phyloP scores from a whole-genome alignment of 257 asterid genomes.

The Primulina tabacum region DNA sequence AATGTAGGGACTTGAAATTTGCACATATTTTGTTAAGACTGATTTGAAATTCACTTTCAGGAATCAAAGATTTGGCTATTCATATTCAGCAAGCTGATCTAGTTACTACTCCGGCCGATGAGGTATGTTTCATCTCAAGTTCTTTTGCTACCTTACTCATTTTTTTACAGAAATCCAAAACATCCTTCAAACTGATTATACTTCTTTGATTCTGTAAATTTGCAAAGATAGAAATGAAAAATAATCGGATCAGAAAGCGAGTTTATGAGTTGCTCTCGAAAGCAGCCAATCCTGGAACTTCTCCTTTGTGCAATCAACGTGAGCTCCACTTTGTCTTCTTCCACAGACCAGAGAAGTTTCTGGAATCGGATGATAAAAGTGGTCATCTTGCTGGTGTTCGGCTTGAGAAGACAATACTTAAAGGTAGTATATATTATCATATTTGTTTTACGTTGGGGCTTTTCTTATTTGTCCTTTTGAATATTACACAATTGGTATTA shows the following conservation, averaged over 20 bases:
- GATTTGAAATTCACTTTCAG: slow-evolving; percentile 38
- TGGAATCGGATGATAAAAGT: slow-evolving; percentile 42
- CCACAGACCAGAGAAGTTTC: slow-evolving; percentile 71
- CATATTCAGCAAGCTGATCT: slow-evolving; percentile 60
- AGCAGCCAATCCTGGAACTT: slow-evolving; percentile 47
- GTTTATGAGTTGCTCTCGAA: slow-evolving; percentile 80
- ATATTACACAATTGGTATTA: too few relatives aligned
- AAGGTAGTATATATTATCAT: slow-evolving; percentile 38
- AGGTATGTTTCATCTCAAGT: slow-evolving; percentile 40
- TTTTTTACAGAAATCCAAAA: neutral
- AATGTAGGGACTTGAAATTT: neutral
- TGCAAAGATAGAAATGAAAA: slow-evolving; percentile 82
- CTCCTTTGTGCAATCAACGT: slow-evolving; percentile 42
- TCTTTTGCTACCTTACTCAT: slow-evolving; percentile 12
- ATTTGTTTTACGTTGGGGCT: neutral
- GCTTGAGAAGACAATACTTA: slow-evolving; percentile 71
- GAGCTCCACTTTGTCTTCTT: slow-evolving; percentile 91
- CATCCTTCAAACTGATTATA: slow-evolving; percentile 20
- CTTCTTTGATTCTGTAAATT: slow-evolving; percentile 27
- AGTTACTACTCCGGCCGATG: slow-evolving; percentile 65
- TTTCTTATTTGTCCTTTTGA: neutral
- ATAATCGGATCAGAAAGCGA: slow-evolving; percentile 75
- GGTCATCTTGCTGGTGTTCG: slow-evolving; percentile 65
- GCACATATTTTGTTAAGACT: neutral
- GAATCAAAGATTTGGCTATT: slow-evolving; percentile 57